Conservation (phyloP, 228 moss, liverwort and hornwort genomes). For the Sphagnum magellanicum region DNA sequence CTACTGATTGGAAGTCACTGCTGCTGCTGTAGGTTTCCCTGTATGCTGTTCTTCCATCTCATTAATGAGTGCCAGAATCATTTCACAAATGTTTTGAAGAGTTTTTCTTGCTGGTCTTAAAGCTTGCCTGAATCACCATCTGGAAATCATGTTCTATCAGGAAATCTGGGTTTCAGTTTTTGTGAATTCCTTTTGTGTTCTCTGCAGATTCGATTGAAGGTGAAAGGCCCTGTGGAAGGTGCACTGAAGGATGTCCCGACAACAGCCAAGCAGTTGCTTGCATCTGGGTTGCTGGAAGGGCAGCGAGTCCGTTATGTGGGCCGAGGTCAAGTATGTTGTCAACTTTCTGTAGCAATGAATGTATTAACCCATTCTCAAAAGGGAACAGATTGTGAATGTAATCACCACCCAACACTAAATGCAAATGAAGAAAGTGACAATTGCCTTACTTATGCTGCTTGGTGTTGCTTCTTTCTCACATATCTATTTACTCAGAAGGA, state of each 20-base stretch:
- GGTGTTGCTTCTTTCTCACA: neutral
- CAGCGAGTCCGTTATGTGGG: conserved; percentile 79
- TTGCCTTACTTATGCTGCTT: neutral
- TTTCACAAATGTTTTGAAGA: neutral
- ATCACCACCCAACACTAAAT: neutral
- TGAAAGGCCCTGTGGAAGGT: conserved; percentile 45
- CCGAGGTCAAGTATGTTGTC: conserved; percentile 50
- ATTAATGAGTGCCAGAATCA: neutral
- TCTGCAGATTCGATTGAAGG: conserved; percentile 46
- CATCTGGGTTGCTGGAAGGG: conserved; percentile 83
- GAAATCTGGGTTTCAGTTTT: neutral
- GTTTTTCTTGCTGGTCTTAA: too few species aligned
- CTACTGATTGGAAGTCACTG: neutral
- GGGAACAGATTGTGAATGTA: neutral
- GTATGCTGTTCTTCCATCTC: neutral
- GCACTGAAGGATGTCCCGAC: conserved; percentile 70
- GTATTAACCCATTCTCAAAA: neutral
- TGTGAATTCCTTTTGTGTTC: conserved; percentile 4
- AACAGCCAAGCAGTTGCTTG: conserved; percentile 77
- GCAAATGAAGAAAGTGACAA: neutral
- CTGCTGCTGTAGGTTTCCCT: neutral
- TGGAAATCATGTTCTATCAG: neutral
- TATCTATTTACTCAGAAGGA: too few species aligned
- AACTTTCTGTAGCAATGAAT: too few species aligned
- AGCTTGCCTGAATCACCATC: neutral